Percentiles rank a stretch among this genome's conserved stretches.
phyloP scores from a whole-genome alignment of 371 early-diverging fungal species.

The Rozella allomycis region DNA sequence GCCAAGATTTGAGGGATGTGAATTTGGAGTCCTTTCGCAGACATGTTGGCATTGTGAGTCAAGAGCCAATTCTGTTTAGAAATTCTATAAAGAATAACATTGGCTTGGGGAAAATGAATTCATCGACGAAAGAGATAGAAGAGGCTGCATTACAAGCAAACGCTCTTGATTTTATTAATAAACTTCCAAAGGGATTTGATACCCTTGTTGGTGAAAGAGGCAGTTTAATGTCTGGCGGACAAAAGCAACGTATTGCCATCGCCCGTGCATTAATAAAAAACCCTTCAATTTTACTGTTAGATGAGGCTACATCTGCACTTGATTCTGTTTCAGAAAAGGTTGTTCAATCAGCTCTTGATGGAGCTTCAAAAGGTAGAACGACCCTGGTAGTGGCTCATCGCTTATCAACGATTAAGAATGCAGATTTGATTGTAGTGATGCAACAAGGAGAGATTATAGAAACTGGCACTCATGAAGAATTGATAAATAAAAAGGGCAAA shows the following conservation, averaged over 20 bases:
- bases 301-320: constrained; percentile 89
- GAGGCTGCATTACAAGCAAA: constrained; percentile 35
- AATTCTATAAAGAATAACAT: constrained; percentile 60
- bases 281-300: constrained; percentile 60
- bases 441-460: constrained; percentile 35
- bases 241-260: constrained; percentile 50
- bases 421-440: constrained; percentile 57
- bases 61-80: constrained; percentile 67
- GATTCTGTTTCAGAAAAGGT: constrained; percentile 37
- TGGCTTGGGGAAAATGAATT: constrained; percentile 29
- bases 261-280: constrained; percentile 73
- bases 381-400: constrained; percentile 60
- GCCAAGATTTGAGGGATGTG: constrained; percentile 35
- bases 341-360: constrained; percentile 28
- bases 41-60: constrained; percentile 57
- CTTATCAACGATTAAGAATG: constrained; percentile 50
- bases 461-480: constrained; percentile 42
- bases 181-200: constrained; percentile 38
- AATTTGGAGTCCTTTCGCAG: constrained; percentile 35
- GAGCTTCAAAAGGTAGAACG: constrained; percentile 33
- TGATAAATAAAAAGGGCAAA: constrained; percentile 35
- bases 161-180: constrained; percentile 33
- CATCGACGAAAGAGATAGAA: constrained; percentile 28
- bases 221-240: constrained; percentile 65
- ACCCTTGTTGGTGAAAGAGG: constrained; percentile 57